A percentile compares a stretch with the other conserved stretches of the same genome.
Evolutionary conservation across 176 grass and related monocot genomes (phyloP).

Genomic region (Chloris gayana): DNA sequence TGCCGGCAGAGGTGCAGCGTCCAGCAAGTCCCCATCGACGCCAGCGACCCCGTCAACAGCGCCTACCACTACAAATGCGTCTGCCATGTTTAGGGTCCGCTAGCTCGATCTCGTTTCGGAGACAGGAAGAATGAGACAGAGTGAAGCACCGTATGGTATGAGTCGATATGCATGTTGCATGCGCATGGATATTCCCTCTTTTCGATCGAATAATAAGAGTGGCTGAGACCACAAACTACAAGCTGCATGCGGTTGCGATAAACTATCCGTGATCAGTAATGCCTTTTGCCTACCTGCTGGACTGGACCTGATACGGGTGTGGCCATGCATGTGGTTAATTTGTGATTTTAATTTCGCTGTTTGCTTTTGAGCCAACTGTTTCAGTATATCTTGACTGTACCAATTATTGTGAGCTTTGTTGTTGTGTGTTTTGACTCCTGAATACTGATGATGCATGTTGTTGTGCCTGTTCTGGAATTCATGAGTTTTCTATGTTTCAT

Average conservation of each 20-base stretch:
- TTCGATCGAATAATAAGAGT: background rate
- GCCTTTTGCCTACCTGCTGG: background rate
- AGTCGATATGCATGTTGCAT: background rate
- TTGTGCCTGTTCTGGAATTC: background rate
- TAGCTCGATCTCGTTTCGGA: background rate
- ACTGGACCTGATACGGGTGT: no score
- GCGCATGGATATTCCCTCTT: background rate
- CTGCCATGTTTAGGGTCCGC: constrained; percentile 49
- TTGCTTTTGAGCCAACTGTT: background rate
- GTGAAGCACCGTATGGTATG: background rate
- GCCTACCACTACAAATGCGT: constrained; percentile 89
- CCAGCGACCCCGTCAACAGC: constrained; percentile 78
- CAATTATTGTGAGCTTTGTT: no score
- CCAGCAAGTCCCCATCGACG: constrained; percentile 69
- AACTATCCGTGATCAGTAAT: background rate
- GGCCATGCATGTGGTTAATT: background rate
- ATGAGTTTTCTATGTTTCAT: background rate
- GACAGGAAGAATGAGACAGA: background rate
- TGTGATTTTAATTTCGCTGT: background rate
- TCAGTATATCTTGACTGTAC: background rate
- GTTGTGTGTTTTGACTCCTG: no score
- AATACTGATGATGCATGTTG: background rate
- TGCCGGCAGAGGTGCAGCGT: constrained; percentile 67
- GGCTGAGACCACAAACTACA: background rate
- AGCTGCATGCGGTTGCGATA: background rate